Evolutionary conservation across 2,329 filamentous ascomycete genomes (phyloP).

Genomic region (Leptodontidium sp.): DNA sequence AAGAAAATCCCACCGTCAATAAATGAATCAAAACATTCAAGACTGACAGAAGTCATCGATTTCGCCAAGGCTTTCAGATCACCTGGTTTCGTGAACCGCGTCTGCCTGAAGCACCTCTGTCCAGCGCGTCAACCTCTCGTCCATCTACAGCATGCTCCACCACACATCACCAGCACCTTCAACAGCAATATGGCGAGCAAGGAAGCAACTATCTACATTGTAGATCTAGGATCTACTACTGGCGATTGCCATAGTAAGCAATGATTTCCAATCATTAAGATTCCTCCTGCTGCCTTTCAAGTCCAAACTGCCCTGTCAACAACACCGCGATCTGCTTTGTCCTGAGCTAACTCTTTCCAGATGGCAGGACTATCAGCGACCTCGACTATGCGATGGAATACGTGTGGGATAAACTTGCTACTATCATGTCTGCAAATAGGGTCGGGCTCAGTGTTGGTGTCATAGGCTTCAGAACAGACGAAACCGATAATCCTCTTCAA

Average conservation of each 20-base stretch:
- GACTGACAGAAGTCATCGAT: too few relatives aligned
- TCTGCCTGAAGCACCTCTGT: too few relatives aligned
- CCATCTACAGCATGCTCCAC: background rate
- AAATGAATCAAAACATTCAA: background rate
- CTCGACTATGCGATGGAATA: conserved; percentile 91
- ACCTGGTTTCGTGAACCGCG: background rate
- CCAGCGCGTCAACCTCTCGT: background rate
- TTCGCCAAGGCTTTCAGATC: background rate
- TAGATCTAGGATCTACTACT: conserved; percentile 92
- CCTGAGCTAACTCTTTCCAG: conserved; percentile 1
- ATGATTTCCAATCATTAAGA: background rate
- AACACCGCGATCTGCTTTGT: too few relatives aligned
- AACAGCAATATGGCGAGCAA: conserved; percentile 79
- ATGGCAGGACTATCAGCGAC: conserved; percentile 78
- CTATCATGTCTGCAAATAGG: conserved; percentile 71
- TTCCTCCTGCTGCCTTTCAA: background rate
- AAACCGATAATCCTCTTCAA: conserved; percentile 71
- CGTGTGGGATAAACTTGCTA: conserved; percentile 91
- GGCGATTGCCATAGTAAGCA: conserved; percentile 62
- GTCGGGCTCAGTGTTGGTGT: conserved; percentile 82
- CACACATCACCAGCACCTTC: conserved; percentile 21
- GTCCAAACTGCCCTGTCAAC: background rate
- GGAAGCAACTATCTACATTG: conserved; percentile 89
- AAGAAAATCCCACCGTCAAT: background rate
- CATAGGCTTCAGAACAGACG: conserved; percentile 82